Evolutionary conservation across 345 rosid species (phyloP).

Genomic region (Hypericum androsaemum): DNA sequence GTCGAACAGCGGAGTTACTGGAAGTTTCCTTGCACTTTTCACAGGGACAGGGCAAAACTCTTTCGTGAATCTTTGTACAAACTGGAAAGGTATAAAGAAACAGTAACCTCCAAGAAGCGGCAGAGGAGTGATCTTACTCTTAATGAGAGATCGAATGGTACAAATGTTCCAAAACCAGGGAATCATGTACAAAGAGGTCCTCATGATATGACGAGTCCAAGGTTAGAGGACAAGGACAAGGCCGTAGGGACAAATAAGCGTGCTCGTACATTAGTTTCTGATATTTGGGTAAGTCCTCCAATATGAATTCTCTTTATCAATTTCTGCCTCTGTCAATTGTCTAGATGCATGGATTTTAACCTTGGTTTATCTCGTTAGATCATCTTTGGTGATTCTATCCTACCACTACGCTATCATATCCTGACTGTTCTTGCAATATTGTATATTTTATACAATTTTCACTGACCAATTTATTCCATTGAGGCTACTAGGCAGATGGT

Average conservation of each 20-base stretch:
- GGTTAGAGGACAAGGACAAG: constrained; percentile 66
- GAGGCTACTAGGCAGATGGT: constrained; percentile 41
- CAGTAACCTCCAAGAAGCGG: constrained; percentile 65
- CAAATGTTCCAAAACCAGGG: constrained; percentile 46
- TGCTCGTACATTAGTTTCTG: constrained; percentile 50
- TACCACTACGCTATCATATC: no score
- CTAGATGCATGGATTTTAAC: no score
- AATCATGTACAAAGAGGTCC: constrained; percentile 58
- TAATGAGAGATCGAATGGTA: constrained; percentile 50
- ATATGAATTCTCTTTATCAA: no score
- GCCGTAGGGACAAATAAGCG: constrained; percentile 69
- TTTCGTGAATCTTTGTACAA: constrained; percentile 53
- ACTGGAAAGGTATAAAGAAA: constrained; percentile 61
- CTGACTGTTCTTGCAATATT: background rate
- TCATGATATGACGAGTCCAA: constrained; percentile 46
- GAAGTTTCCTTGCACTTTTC: constrained; percentile 12
- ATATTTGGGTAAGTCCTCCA: constrained; percentile 62
- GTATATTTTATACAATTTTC: background rate
- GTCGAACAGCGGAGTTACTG: no score
- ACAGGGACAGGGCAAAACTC: constrained; percentile 69
- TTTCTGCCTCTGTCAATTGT: no score
- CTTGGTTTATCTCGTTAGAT: no score
- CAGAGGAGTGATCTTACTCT: constrained; percentile 48
- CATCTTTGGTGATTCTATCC: no score
- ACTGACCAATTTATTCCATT: background rate